A percentile compares a stretch with the other conserved stretches of the same genome.
These are phyloP conservation scores for Pleodorina starrii DNA, from an alignment of 139 green algal genomes.

Conservation along the genomic window DNA sequence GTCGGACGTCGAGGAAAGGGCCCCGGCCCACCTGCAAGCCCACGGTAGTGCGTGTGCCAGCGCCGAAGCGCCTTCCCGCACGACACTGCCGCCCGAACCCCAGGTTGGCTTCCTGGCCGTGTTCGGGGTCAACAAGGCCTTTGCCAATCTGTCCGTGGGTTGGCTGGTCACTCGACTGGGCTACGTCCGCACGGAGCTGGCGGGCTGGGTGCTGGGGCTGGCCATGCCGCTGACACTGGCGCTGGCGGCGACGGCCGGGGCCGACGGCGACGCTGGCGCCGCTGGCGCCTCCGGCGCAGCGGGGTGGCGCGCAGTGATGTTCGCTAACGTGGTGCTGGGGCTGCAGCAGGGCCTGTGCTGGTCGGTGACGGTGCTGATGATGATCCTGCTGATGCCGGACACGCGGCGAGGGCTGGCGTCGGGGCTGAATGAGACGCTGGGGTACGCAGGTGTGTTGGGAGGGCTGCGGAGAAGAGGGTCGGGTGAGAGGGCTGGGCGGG, in stretches of 20 bases:
- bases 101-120: slow-evolving; percentile 18
- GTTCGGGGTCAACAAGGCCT: slow-evolving; percentile 12
- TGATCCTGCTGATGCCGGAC: slow-evolving; percentile 11
- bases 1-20: too few relatives aligned
- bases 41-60: too few relatives aligned
- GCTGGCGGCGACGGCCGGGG: too few relatives aligned
- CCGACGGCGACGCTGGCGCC: not conserved
- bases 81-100: too few relatives aligned
- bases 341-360: slow-evolving; percentile 34
- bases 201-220: slow-evolving; percentile 7
- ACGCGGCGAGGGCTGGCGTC: not conserved
- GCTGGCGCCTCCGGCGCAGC: not conserved
- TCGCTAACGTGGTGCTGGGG: slow-evolving; percentile 1
- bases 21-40: too few relatives aligned
- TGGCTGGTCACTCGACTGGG: slow-evolving; percentile 3
- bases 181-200: slow-evolving; percentile 6
- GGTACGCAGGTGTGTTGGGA: slow-evolving; percentile 3
- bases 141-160: not conserved
- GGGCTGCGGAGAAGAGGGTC: too few relatives aligned
- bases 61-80: too few relatives aligned
- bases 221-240: not conserved
- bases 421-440: slow-evolving; percentile 26
- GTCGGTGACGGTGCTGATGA: slow-evolving; percentile 27
- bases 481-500: too few relatives aligned
- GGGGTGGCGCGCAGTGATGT: not conserved